A percentile compares a stretch with the other conserved stretches of the same genome.
Evolutionary conservation across 345 rosid species (phyloP).

Genomic region (Schrenkiella parvula): DNA sequence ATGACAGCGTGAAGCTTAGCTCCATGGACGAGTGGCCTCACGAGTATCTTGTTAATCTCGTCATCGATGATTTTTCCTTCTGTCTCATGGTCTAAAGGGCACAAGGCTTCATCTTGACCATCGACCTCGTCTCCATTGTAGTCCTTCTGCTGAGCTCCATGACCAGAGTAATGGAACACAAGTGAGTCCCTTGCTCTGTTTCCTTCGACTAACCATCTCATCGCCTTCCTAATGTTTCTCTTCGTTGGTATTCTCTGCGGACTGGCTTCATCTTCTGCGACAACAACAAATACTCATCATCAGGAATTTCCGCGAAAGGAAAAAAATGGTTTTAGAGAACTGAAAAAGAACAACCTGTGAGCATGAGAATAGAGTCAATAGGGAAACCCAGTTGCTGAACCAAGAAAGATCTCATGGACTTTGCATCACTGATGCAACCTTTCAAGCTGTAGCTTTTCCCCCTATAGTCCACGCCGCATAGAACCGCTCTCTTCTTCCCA

Average conservation of each 20-base stretch:
- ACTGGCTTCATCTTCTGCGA: slow-evolving; percentile 59
- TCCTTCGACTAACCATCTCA: slow-evolving; percentile 72
- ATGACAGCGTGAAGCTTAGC: slow-evolving; percentile 68
- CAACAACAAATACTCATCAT: slow-evolving; percentile 5
- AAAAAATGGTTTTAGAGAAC: not conserved
- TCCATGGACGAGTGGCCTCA: slow-evolving; percentile 65
- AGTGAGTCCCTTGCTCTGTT: slow-evolving; percentile 70
- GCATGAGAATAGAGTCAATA: slow-evolving; percentile 39
- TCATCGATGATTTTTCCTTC: slow-evolving; percentile 71
- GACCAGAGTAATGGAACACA: slow-evolving; percentile 84
- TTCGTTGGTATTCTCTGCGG: slow-evolving; percentile 63
- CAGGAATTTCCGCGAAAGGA: not conserved
- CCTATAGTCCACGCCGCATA: slow-evolving; percentile 52
- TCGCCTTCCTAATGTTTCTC: slow-evolving; percentile 57
- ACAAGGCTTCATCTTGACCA: slow-evolving; percentile 63
- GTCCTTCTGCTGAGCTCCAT: slow-evolving; percentile 56
- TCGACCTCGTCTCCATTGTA: slow-evolving; percentile 54
- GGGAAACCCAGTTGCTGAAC: slow-evolving; percentile 51
- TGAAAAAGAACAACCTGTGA: slow-evolving; percentile 29
- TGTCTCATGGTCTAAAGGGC: slow-evolving; percentile 72
- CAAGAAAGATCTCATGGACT: slow-evolving; percentile 51
- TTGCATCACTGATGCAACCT: slow-evolving; percentile 62
- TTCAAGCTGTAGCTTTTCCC: slow-evolving; percentile 45
- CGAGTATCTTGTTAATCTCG: slow-evolving; percentile 58
- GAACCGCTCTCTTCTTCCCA: slow-evolving; percentile 60